A percentile compares a stretch with the other conserved stretches of the same genome.
These are phyloP conservation scores for Teunomyces tritomae DNA, from an alignment of 805 yeast genomes.

Conservation along the genomic window DNA sequence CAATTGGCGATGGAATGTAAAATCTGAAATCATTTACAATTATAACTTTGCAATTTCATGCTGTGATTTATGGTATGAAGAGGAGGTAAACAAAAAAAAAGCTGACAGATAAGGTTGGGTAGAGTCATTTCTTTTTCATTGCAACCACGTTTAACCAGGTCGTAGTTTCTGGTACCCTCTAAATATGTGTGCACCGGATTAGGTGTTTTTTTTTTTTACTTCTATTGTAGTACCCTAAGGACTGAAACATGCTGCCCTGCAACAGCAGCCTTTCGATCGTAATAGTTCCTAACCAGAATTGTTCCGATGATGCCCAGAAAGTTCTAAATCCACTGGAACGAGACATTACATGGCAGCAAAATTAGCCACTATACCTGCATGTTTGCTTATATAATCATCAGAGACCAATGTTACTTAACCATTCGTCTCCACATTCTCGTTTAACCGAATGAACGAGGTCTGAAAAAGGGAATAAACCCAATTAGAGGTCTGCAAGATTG, in stretches of 20 bases:
- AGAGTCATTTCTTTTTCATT: too few species aligned
- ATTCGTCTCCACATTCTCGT: conserved; percentile 4
- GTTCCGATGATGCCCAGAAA: background rate
- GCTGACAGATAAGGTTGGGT: too few species aligned
- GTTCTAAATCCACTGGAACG: background rate
- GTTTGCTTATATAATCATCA: background rate
- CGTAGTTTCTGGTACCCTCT: too few species aligned
- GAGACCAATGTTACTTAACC: conserved; percentile 1
- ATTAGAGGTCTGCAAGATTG: background rate
- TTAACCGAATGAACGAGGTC: background rate
- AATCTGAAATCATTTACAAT: too few species aligned
- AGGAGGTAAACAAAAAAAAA: too few species aligned
- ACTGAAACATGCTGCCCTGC: too few species aligned
- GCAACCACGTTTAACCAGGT: too few species aligned
- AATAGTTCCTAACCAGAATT: background rate
- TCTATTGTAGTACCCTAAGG: background rate
- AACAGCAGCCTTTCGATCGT: background rate
- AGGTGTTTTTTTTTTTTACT: background rate
- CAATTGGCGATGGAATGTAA: too few species aligned
- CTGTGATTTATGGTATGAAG: too few species aligned
- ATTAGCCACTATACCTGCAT: conserved; percentile 1
- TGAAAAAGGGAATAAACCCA: background rate
- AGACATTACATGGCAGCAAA: background rate
- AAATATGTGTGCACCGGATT: too few species aligned
- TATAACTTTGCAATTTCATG: too few species aligned